phyloP scores from a whole-genome alignment of 768 basidiomycete species.

The Pleurotus ostreatus region DNA sequence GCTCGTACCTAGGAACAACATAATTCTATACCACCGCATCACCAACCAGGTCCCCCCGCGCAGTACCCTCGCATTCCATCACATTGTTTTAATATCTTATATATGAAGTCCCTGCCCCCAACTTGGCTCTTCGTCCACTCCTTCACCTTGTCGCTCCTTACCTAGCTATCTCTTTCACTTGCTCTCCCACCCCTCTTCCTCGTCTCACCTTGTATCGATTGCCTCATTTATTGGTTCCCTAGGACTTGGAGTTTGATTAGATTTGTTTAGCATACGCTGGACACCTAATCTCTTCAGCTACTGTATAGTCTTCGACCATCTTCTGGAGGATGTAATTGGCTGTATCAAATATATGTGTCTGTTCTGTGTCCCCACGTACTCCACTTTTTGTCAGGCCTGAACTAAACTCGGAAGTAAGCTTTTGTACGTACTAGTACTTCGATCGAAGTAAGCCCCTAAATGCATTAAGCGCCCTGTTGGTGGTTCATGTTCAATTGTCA shows the following conservation, averaged over 20 bases:
- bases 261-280: neutral
- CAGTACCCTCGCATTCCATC: neutral
- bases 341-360: slow-evolving; percentile 6
- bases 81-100: neutral
- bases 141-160: slow-evolving; percentile 1
- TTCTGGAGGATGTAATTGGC: neutral
- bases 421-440: no score
- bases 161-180: neutral
- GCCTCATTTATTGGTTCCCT: neutral
- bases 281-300: neutral
- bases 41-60: neutral
- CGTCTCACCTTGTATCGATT: slow-evolving; percentile 1
- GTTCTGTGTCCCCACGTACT: neutral
- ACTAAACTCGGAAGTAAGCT: no score
- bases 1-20: neutral
- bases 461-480: no score
- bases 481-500: no score
- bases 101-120: neutral
- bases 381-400: no score
- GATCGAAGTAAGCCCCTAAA: no score
- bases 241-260: neutral
- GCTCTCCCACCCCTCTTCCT: neutral
- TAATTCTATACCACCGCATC: neutral
- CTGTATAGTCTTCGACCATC: neutral
- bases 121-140: slow-evolving; percentile 3